phyloP scores from a whole-genome alignment of 2,329 filamentous ascomycete genomes.

The Pseudopyricularia cyperi region DNA sequence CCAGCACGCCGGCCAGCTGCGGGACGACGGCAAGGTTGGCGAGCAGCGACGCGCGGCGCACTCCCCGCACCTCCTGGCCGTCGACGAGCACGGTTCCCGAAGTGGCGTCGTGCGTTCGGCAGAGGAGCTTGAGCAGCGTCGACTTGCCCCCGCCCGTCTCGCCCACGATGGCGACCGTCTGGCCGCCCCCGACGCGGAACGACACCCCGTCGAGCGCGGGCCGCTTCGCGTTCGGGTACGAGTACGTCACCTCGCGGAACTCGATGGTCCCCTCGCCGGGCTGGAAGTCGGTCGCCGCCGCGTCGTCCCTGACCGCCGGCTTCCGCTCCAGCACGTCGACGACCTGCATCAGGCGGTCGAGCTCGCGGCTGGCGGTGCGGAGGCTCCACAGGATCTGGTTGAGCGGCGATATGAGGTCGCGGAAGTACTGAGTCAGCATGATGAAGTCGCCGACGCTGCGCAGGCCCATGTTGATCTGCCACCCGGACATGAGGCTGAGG shows the following conservation, averaged over 20 bases:
- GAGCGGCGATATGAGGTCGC: neutral
- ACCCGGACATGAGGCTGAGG: neutral
- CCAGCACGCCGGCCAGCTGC: constrained; percentile 52
- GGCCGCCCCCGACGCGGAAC: constrained; percentile 21
- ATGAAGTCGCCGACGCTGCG: neutral
- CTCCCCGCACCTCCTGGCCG: constrained; percentile 43
- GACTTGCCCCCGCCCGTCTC: constrained; percentile 51
- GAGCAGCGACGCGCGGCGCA: constrained; percentile 44
- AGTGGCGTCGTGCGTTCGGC: constrained; percentile 46
- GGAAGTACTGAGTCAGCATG: neutral
- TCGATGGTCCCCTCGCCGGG: neutral
- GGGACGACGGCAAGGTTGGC: constrained; percentile 50
- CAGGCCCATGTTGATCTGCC: neutral
- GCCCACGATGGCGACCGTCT: constrained; percentile 44
- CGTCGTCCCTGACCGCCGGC: neutral
- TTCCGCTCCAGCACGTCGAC: neutral
- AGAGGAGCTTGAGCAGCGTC: constrained; percentile 46
- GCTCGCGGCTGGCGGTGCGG: neutral
- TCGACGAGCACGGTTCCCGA: constrained; percentile 42
- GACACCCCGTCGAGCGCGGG: neutral
- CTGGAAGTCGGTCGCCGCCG: neutral
- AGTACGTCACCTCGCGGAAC: neutral
- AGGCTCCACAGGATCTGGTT: neutral
- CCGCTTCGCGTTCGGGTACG: neutral
- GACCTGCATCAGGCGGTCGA: neutral